Base-by-base conservation (phyloP, 2,329 filamentous ascomycete genomes). In the Ascochyta koolunga region DNA sequence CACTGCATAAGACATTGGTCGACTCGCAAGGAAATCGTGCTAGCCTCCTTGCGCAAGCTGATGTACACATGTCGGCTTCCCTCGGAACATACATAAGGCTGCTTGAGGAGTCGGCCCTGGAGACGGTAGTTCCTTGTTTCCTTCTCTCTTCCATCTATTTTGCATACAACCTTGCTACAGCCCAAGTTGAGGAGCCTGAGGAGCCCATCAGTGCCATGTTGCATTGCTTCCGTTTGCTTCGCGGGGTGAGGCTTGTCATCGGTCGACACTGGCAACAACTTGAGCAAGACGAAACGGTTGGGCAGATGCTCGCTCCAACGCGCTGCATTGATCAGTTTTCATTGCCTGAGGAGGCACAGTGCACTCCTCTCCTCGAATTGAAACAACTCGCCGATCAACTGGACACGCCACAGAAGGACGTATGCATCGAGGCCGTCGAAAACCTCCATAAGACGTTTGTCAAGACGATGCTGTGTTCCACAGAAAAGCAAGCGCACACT, bases 211-310 rank as follows among this genome's bases (percentile, higher is more conserved):
- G 49, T 13, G 60, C 63, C 21, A 55, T 71, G 15, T 56, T 67
- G 22, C 68, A 71, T 35, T 69, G 67, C 54, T 69, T 71, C 49
- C 64, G 64, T 45, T 43, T 71, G 8, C 49, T 69, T 10, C 65
- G 68, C 19, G 68, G 68, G 13, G 64, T 71, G 21, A 61, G 58
- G 38, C 43, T 69, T 5, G 66, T 65, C 22, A 59, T 68, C 9
- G 48, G 59, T 5, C 53, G 55, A 13, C 58, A 68, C 40, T 67
- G 65, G 64, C 36, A 59, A 1, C 44, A 54, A 11, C 37, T 61
- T 13, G 39, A 46, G 32, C 35, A 50, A 11, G 25, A 52, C 15
- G 24, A 37, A 10, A 27, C 51, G 13, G 29, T 56, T 2, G 5
- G 29, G 10, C 25, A 3, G 9, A 15, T 56, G 21, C 37, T 48